Percentiles rank a stretch among this genome's conserved stretches.
These are phyloP conservation scores for Ilyonectria destructans DNA, from an alignment of 2,329 filamentous ascomycete genomes.

Conservation along the genomic window DNA sequence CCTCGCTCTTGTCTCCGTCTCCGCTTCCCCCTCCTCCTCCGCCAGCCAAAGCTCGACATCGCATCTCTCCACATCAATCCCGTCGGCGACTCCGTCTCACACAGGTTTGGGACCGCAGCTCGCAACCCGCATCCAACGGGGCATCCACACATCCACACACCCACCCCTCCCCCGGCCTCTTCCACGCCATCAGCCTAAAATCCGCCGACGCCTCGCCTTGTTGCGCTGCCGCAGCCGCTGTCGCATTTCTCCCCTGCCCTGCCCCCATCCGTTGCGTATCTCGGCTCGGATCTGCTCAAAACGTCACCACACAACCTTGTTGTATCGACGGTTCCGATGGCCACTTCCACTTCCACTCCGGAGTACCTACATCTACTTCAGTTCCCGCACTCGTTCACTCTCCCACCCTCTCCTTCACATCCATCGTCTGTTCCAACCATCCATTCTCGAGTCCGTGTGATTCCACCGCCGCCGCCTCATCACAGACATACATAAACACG, in stretches of 20 bases:
- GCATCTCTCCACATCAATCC: constrained; percentile 18
- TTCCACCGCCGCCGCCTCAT: constrained; percentile 17
- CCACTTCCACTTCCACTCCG: constrained; percentile 10
- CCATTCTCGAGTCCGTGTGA: constrained; percentile 17
- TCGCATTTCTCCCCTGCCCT: constrained; percentile 8
- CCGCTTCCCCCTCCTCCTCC: constrained; percentile 9
- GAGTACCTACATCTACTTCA: constrained; percentile 19
- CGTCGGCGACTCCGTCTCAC: constrained; percentile 23
- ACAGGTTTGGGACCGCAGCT: constrained; percentile 13
- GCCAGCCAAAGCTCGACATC: background rate
- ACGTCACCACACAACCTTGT: constrained; percentile 25
- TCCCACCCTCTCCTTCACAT: background rate
- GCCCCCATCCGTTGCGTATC: constrained; percentile 24
- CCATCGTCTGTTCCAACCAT: constrained; percentile 2
- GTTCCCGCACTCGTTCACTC: constrained; percentile 8
- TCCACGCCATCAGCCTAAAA: constrained; percentile 28
- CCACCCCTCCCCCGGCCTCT: background rate
- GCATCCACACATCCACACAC: constrained; percentile 1
- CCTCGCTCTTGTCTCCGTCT: constrained; percentile 26
- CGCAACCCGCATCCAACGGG: constrained; percentile 15
- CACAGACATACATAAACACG: background rate
- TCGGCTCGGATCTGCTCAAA: constrained; percentile 27
- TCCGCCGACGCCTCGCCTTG: constrained; percentile 20
- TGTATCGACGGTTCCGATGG: constrained; percentile 22
- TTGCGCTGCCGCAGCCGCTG: constrained; percentile 11